Percentiles rank a stretch among this genome's conserved stretches.
Conservation (phyloP, 2,329 filamentous ascomycete genomes). For the Drechslerella dactyloides region DNA sequence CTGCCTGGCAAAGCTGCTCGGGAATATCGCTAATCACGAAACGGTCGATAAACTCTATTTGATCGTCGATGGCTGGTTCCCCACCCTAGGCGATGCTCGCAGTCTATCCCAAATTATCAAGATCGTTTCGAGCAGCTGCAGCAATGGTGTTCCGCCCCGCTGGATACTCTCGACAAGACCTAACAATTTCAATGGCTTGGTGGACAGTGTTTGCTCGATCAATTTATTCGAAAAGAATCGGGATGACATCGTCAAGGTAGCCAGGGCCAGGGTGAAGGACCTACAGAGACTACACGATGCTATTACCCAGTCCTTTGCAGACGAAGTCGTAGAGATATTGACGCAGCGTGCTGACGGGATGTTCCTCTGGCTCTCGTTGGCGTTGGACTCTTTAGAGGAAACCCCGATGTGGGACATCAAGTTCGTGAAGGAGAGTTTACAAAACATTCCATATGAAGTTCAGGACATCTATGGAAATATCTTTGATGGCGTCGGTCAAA, state of each 20-base stretch:
- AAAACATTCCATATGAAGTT: slow-evolving; percentile 9
- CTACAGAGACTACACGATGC: not conserved
- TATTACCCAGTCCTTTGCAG: not conserved
- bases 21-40: too few relatives aligned
- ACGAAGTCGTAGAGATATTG: slow-evolving; percentile 2
- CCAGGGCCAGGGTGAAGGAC: slow-evolving; percentile 9
- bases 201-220: not conserved
- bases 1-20: too few relatives aligned
- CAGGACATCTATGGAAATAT: slow-evolving; percentile 10
- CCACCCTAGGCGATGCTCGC: too few relatives aligned
- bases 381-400: slow-evolving; percentile 8
- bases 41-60: too few relatives aligned
- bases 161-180: too few relatives aligned
- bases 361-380: slow-evolving; percentile 20
- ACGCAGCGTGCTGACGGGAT: slow-evolving; percentile 18
- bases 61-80: too few relatives aligned
- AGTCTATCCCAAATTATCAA: too few relatives aligned
- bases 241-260: slow-evolving; percentile 8
- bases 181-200: too few relatives aligned
- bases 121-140: too few relatives aligned
- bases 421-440: slow-evolving; percentile 9
- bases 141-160: too few relatives aligned
- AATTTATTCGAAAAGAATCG: slow-evolving; percentile 16
- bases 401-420: slow-evolving; percentile 7
- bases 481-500: not conserved